Conservation (phyloP, 140 eudicot genomes). For the Stevia rebaudiana region DNA sequence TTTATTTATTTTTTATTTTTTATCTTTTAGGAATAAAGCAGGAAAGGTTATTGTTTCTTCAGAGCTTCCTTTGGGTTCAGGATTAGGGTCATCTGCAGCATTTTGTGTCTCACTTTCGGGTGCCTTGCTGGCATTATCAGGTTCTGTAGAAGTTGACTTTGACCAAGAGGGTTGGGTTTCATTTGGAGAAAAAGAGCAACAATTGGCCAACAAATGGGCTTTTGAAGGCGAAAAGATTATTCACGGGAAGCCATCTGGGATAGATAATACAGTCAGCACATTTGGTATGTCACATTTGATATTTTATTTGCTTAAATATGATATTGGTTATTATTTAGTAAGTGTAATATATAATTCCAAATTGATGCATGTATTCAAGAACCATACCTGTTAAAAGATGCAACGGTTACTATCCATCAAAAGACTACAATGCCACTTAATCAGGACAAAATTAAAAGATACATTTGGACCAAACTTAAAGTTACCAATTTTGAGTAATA, state of each 20-base stretch:
- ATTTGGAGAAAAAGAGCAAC: slow-evolving; percentile 69
- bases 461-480: not conserved
- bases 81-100: slow-evolving; percentile 98
- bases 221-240: slow-evolving; percentile 95
- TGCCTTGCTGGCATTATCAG: slow-evolving; percentile 72
- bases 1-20: too few relatives aligned
- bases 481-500: not conserved
- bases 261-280: slow-evolving; percentile 95
- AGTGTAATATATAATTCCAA: not conserved
- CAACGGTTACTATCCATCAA: not conserved
- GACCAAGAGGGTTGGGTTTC: slow-evolving; percentile 65
- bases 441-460: not conserved
- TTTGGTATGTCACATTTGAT: slow-evolving; percentile 50
- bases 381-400: not conserved
- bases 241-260: slow-evolving; percentile 98
- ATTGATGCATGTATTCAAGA: not conserved
- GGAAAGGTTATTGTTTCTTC: slow-evolving; percentile 74
- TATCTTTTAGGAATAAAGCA: slow-evolving; percentile 57
- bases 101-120: slow-evolving; percentile 81
- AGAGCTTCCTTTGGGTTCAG: slow-evolving; percentile 94
- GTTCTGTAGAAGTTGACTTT: slow-evolving; percentile 44
- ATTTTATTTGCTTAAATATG: not conserved
- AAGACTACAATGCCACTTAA: not conserved
- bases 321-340: not conserved
- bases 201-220: slow-evolving; percentile 90